Base-by-base conservation (phyloP, 2,329 filamentous ascomycete genomes). In the Cladosporium sp. region DNA sequence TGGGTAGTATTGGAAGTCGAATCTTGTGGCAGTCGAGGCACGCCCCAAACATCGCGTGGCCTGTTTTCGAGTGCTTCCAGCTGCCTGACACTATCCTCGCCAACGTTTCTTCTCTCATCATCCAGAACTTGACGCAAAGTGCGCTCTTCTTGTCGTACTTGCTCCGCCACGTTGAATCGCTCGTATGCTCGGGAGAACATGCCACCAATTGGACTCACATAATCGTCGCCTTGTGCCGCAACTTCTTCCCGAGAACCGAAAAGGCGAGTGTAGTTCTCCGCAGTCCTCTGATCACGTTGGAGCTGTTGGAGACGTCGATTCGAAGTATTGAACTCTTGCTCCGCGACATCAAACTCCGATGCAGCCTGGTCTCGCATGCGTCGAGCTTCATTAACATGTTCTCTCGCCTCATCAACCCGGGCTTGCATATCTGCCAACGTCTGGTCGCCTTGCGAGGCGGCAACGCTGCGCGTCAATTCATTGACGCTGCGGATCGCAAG, bases 171-270 rank as follows among this genome's bases (percentile, higher is more conserved):
- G 32, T 71, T 69, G 61, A 78, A 78, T 6, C 76, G 69, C 17
- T 74, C 73, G 58, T 68, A 71, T 1, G 77, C 77, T 49, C 77
- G 64, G 17, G 67, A 73, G 64, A 77, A 80, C 75, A 80, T 75
- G 59, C 71, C 70, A 17, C 75, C 72, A 12, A 80, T 74, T 0
- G 78, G 78, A n/a, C 74, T 77, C 56, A 77, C 73, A 61, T 79
- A 80, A 32, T 76, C 73, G 3, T 78, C 76, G n/a, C 71, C 71
- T 58, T 71, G 67, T 3, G 71, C 72, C n/a, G 75, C 66, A 52
- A 79, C 69, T 10, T 79, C 76, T 60, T 80, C 77, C 10, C 76
- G 66, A 0, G 74, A 74, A 13, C 78, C 78, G 58, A 79, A 80
- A 0, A 79, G 63, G 9, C 77, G 69, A 50, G 69, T 65, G 57